These are phyloP conservation scores for Coprinopsis marcescibilis DNA, from an alignment of 768 basidiomycete genomes.

Conservation along the genomic window DNA sequence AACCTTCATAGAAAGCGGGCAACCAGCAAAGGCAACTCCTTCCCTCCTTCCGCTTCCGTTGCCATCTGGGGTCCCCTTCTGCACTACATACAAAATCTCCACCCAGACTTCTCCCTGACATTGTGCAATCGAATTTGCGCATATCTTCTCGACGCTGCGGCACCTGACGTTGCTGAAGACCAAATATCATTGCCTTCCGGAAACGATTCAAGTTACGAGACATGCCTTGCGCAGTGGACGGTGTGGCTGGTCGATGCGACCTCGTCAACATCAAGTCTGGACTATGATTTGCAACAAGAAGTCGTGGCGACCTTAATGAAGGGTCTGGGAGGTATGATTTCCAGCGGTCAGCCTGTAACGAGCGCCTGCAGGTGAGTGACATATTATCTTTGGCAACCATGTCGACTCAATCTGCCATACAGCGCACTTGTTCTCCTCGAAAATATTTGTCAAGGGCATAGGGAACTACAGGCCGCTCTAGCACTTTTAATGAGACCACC, in stretches of 20 bases:
- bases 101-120: slow-evolving; percentile 46
- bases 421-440: slow-evolving; percentile 31
- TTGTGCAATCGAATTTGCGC: slow-evolving; percentile 43
- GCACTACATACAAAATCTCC: slow-evolving; percentile 47
- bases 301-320: slow-evolving; percentile 41
- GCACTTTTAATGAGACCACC: slow-evolving; percentile 18
- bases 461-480: slow-evolving; percentile 26
- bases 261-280: slow-evolving; percentile 20
- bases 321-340: slow-evolving; percentile 31
- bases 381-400: neutral
- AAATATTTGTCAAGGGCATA: slow-evolving; percentile 32
- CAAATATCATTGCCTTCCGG: slow-evolving; percentile 11
- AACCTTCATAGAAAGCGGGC: slow-evolving; percentile 47
- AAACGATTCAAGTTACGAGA: slow-evolving; percentile 41
- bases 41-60: slow-evolving; percentile 48
- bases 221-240: slow-evolving; percentile 66
- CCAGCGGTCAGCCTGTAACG: slow-evolving; percentile 10
- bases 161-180: slow-evolving; percentile 8
- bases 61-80: slow-evolving; percentile 65
- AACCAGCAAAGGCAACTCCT: slow-evolving; percentile 34
- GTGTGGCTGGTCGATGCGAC: slow-evolving; percentile 47
- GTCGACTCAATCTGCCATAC: neutral
- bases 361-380: slow-evolving; percentile 29
- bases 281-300: slow-evolving; percentile 40
- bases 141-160: slow-evolving; percentile 21